Conservation (phyloP, 805 yeast genomes). For the Metschnikowia baotianmanensis region DNA sequence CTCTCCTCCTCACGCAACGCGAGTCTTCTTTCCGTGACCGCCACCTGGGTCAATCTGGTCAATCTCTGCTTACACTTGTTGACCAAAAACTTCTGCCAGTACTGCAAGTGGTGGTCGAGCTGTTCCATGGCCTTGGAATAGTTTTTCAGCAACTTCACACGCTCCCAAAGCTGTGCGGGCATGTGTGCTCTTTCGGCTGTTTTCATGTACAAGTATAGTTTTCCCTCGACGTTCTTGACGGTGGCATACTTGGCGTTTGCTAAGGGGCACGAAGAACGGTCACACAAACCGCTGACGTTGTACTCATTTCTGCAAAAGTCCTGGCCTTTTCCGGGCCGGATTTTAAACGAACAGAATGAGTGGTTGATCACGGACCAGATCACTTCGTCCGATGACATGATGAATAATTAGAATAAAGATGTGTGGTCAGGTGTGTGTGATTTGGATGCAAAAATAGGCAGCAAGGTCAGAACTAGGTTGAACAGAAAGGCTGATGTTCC, state of each 20-base stretch:
- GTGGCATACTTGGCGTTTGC: constrained; percentile 94
- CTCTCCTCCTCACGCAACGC: constrained; percentile 91
- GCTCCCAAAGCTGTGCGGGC: constrained; percentile 93
- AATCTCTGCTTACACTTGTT: constrained; percentile 96
- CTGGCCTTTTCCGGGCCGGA: constrained; percentile 85
- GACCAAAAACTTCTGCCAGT: constrained; percentile 89
- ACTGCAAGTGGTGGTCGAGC: constrained; percentile 79
- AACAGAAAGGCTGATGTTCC: no score
- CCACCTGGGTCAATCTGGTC: constrained; percentile 92
- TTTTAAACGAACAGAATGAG: constrained; percentile 92
- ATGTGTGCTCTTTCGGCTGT: constrained; percentile 97
- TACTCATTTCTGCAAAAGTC: constrained; percentile 94
- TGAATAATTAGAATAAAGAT: no score
- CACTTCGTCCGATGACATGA: constrained; percentile 65
- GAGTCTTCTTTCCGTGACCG: constrained; percentile 89
- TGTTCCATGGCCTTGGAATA: constrained; percentile 85
- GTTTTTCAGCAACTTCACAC: constrained; percentile 85
- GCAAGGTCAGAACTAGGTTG: no score
- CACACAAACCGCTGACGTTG: constrained; percentile 92
- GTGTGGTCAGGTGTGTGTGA: no score
- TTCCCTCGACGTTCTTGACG: constrained; percentile 75
- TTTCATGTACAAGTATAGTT: constrained; percentile 85
- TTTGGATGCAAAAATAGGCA: neutral
- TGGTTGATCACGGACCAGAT: constrained; percentile 97
- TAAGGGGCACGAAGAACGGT: constrained; percentile 91